Conservation (phyloP, 306 rosid species). For the Comarum palustre region DNA sequence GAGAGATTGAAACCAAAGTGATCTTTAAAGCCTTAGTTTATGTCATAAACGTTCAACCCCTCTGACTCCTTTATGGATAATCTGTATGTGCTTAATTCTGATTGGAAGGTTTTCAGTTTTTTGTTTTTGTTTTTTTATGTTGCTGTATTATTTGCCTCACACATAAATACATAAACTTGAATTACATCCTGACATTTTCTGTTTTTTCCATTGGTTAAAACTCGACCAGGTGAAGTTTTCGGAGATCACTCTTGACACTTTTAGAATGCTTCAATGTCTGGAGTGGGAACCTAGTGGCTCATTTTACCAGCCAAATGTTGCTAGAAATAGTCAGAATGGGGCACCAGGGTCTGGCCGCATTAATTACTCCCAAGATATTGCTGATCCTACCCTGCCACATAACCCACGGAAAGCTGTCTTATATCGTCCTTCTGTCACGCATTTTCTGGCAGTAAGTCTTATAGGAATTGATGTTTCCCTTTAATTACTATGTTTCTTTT, state of each 20-base stretch:
- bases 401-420: slow-evolving; percentile 88
- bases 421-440: slow-evolving; percentile 76
- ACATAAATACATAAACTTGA: slow-evolving; percentile 4
- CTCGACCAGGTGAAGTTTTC: slow-evolving; percentile 77
- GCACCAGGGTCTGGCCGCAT: slow-evolving; percentile 52
- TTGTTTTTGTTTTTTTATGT: neutral
- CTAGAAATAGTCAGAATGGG: slow-evolving; percentile 68
- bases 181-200: slow-evolving; percentile 19
- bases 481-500: neutral
- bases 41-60: neutral
- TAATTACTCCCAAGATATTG: slow-evolving; percentile 71
- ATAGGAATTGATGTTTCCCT: neutral
- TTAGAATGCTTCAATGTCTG: slow-evolving; percentile 92
- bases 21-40: neutral
- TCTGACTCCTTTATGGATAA: neutral
- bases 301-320: slow-evolving; percentile 57
- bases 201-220: slow-evolving; percentile 23
- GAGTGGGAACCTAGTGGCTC: slow-evolving; percentile 99
- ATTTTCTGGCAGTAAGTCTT: slow-evolving; percentile 87
- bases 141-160: neutral
- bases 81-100: neutral
- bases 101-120: neutral
- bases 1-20: neutral
- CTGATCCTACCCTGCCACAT: slow-evolving; percentile 84
- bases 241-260: slow-evolving; percentile 89